Base-by-base conservation (phyloP, 768 basidiomycete genomes). In the Inosperma sp. region DNA sequence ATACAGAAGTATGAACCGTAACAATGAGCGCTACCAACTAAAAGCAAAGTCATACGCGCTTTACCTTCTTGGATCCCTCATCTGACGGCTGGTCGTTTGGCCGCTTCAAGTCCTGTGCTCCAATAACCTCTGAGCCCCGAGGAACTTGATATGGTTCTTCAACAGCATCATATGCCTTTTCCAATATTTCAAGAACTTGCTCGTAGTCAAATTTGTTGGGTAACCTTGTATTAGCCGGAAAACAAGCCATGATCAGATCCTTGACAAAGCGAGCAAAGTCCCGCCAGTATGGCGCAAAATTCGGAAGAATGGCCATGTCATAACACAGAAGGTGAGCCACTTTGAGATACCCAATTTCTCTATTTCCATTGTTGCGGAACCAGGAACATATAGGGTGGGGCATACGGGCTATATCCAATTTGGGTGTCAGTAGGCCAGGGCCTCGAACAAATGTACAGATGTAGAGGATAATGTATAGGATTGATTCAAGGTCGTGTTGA, bases 381-480 rank as follows among this genome's bases (percentile, higher is more conserved):
- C 40, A 41, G 40, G 40, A 25, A 16, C 22, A 7, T n/a, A 41
- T 25, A 25, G 40, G 40, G n/a, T 22, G 40, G 27, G 40, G n/a
- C 17, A 26, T 17, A 40, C 16, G 22, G 21, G 22, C 9, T 36
- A 1, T 9, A 10, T 36, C 35, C 35, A 16, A 36, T 10, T 36
- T 8, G 36, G 17, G 22, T 16, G 17, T 7, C 10, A 26, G 23
- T 41, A 41, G 40, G 27, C 40, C 12, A 7, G 40, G 40, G 10
- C 40, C 40, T 5, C 13, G 23, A 25, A 41, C 22, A 3, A 41
- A 41, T 41, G 40, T 41, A 26, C 23, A 41, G 40, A 41, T 41
- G 27, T 41, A 41, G 27, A 41, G 13, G 23, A 41, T 41, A 41
- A 41, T 26, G 40, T 41, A 26, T 25, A 41, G 40, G 23, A 41